Conservation (phyloP, 2,329 filamentous ascomycete species). For the Neonectria ditissima region DNA sequence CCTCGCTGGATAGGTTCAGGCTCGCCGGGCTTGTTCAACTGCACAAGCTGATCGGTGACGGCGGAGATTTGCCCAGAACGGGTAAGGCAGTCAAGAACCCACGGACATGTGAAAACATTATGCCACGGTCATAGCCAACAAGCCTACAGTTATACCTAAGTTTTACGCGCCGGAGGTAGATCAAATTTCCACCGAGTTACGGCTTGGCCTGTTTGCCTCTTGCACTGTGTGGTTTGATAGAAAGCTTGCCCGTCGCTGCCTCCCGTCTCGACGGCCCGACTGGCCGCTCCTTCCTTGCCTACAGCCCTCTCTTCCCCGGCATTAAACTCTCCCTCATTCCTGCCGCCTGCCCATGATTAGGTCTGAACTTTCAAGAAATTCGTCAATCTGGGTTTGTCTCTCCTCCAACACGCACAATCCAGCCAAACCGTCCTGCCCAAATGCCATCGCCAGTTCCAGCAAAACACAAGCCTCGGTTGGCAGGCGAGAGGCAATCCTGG, state of each 20-base stretch:
- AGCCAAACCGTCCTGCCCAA: neutral
- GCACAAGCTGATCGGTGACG: neutral
- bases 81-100: neutral
- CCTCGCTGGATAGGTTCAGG: neutral
- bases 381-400: neutral
- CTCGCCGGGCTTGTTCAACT: neutral
- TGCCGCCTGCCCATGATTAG: neutral
- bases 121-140: constrained; percentile 10
- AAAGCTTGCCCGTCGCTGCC: neutral
- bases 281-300: constrained; percentile 1
- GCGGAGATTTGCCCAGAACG: neutral
- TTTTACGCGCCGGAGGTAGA: no score
- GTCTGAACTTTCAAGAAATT: neutral
- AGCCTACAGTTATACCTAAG: no score
- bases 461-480: neutral
- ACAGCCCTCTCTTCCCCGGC: neutral
- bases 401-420: neutral
- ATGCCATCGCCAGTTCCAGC: neutral
- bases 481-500: neutral
- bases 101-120: constrained; percentile 1
- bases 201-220: neutral
- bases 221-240: constrained; percentile 1
- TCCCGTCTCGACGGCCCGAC: neutral
- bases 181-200: neutral
- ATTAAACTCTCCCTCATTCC: neutral